Evolutionary conservation across 768 basidiomycete genomes (phyloP).

Genomic region (Termitomyces sp.): DNA sequence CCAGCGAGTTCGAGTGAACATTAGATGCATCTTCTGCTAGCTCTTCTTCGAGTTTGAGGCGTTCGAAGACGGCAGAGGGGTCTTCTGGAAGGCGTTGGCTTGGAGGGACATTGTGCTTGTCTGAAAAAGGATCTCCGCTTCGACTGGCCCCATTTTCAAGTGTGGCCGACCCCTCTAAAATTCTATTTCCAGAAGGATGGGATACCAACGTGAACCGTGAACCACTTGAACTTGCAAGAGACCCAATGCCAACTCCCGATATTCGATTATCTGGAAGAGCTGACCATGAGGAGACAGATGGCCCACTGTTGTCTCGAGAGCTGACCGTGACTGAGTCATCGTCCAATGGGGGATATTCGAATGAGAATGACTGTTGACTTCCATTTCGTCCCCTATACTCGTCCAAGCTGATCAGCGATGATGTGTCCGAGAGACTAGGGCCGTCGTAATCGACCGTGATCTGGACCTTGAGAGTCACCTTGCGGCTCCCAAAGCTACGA

Average conservation of each 20-base stretch:
- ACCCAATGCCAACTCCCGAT: not conserved
- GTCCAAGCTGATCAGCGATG: slow-evolving; percentile 75
- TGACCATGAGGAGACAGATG: slow-evolving; percentile 14
- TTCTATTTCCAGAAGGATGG: not conserved
- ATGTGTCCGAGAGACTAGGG: slow-evolving; percentile 85
- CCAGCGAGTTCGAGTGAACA: slow-evolving; percentile 38
- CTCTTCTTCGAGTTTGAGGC: slow-evolving; percentile 43
- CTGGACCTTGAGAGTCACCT: slow-evolving; percentile 73
- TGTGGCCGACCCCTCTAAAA: not conserved
- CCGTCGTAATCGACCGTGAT: slow-evolving; percentile 89
- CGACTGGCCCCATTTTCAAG: not conserved
- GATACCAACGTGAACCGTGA: slow-evolving; percentile 12
- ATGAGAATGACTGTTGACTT: slow-evolving; percentile 54
- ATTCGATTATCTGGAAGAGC: not conserved
- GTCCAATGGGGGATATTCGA: slow-evolving; percentile 43
- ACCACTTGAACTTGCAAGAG: slow-evolving; percentile 4
- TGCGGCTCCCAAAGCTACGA: slow-evolving; percentile 60
- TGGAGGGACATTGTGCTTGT: slow-evolving; percentile 21
- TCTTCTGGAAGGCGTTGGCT: slow-evolving; percentile 34
- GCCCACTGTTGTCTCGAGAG: slow-evolving; percentile 52
- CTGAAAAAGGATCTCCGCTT: slow-evolving; percentile 22
- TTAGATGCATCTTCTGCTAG: slow-evolving; percentile 36
- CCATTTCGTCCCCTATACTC: slow-evolving; percentile 60
- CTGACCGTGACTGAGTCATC: slow-evolving; percentile 77
- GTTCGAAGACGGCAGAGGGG: slow-evolving; percentile 50